A percentile compares a stretch with the other conserved stretches of the same genome.
phyloP scores from a whole-genome alignment of 1,284 basidiomycete species.

The Malassezia nana region DNA sequence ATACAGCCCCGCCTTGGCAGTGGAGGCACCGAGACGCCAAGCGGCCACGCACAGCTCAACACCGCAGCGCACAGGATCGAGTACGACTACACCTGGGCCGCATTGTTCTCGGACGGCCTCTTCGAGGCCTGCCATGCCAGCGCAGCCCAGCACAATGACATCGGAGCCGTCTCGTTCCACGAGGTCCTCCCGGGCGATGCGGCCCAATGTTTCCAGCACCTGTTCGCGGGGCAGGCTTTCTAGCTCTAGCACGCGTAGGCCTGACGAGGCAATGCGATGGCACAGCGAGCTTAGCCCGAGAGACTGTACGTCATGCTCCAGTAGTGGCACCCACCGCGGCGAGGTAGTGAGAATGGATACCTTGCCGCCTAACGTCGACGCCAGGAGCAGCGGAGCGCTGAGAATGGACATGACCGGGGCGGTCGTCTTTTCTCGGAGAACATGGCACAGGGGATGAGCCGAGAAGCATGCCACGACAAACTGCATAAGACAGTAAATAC shows the following conservation, averaged over 20 bases:
- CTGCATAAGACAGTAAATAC: background rate
- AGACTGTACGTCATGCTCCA: background rate
- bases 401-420: background rate
- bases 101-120: background rate
- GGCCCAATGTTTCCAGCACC: background rate
- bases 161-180: background rate
- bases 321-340: background rate
- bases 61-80: background rate
- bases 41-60: background rate
- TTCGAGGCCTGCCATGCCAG: constrained; percentile 1
- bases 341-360: background rate
- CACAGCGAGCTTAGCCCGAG: background rate
- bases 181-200: background rate
- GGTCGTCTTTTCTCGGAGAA: background rate
- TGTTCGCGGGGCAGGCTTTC: background rate
- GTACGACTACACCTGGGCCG: background rate
- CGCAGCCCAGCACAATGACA: background rate
- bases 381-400: background rate
- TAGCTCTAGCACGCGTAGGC: background rate
- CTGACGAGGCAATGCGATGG: background rate
- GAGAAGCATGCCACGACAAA: constrained; percentile 1
- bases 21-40: background rate
- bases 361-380: background rate
- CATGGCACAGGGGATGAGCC: background rate
- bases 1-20: background rate